Percentiles rank a stretch among this genome's conserved stretches.
Evolutionary conservation across 495 filamentous ascomycete genomes (phyloP).

Genomic region (Elaphomyces granulatus): DNA sequence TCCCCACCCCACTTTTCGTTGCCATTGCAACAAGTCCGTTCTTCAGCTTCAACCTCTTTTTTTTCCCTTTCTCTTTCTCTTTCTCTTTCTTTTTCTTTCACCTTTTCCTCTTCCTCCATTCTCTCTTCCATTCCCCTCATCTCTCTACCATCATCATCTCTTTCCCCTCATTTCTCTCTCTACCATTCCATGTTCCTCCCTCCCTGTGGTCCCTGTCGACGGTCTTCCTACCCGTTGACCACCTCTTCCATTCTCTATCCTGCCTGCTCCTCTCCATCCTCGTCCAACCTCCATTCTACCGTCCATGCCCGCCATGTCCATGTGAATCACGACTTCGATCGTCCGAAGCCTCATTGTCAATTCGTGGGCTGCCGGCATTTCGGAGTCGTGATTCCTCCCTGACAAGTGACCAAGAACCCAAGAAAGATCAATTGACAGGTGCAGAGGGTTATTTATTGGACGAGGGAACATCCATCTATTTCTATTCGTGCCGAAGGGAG

Average conservation of each 20-base stretch:
- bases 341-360: too few relatives aligned
- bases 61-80: conserved; percentile 14
- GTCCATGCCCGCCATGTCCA: neutral
- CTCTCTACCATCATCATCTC: conserved; percentile 4
- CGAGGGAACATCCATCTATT: too few relatives aligned
- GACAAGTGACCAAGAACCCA: too few relatives aligned
- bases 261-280: conserved; percentile 4
- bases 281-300: neutral
- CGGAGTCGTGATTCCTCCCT: too few relatives aligned
- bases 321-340: neutral
- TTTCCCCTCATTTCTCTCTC: conserved; percentile 12
- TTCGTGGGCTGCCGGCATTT: neutral
- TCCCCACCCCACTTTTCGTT: too few relatives aligned
- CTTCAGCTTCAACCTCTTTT: neutral
- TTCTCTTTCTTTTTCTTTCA: conserved; percentile 25
- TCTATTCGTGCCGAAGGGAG: too few relatives aligned
- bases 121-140: conserved; percentile 1
- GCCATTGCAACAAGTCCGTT: neutral
- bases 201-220: conserved; percentile 11
- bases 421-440: too few relatives aligned
- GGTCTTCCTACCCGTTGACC: conserved; percentile 6
- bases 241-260: conserved; percentile 5
- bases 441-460: too few relatives aligned
- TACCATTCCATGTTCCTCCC: conserved; percentile 6
- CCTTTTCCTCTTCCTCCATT: conserved; percentile 3